Percentiles rank a stretch among this genome's conserved stretches.
These are phyloP conservation scores for Didymella pomorum DNA, from an alignment of 2,329 filamentous ascomycete genomes.

Conservation along the genomic window DNA sequence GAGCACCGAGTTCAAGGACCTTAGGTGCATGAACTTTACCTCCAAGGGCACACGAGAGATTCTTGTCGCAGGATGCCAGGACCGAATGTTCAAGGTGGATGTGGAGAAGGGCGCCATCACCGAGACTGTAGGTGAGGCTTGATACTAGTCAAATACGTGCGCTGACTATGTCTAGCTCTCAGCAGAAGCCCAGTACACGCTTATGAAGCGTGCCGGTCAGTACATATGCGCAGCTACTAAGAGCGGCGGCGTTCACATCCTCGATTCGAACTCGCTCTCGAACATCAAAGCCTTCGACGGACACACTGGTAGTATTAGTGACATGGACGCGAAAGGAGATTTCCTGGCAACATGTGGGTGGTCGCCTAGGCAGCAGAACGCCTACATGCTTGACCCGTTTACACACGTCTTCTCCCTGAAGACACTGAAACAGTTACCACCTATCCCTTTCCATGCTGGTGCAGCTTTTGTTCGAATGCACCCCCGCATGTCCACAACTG, in stretches of 20 bases:
- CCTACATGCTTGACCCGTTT: constrained; percentile 86
- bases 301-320: constrained; percentile 86
- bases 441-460: constrained; percentile 89
- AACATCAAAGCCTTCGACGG: constrained; percentile 90
- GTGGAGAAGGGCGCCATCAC: constrained; percentile 62
- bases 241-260: constrained; percentile 81
- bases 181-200: constrained; percentile 80
- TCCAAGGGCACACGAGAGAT: constrained; percentile 84
- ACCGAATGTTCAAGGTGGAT: constrained; percentile 80
- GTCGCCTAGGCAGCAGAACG: constrained; percentile 80
- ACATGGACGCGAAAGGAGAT: constrained; percentile 97
- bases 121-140: constrained; percentile 46
- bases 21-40: constrained; percentile 95
- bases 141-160: background rate
- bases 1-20: constrained; percentile 79
- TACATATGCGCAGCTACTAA: constrained; percentile 93
- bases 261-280: constrained; percentile 80
- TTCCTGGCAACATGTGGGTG: constrained; percentile 95
- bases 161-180: constrained; percentile 62
- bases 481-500: constrained; percentile 92
- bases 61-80: constrained; percentile 85
- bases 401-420: constrained; percentile 97
- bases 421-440: constrained; percentile 84
- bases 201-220: constrained; percentile 86
- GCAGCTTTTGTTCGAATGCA: constrained; percentile 97